These are phyloP conservation scores for Fraxinus nigra DNA, from an alignment of 305 asterid genomes.

Conservation along the genomic window DNA sequence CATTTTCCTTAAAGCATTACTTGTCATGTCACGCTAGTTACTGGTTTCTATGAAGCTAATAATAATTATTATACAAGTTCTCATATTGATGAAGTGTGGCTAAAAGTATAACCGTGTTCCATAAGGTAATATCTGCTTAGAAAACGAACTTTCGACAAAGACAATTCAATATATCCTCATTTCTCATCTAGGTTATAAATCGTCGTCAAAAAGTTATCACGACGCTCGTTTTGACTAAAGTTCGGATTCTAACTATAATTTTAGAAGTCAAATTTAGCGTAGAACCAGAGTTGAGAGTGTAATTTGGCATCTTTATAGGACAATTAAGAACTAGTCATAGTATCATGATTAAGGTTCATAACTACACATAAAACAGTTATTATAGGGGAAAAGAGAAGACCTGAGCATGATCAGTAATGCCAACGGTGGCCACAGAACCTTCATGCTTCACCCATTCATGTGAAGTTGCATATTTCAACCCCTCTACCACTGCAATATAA, in stretches of 20 bases:
- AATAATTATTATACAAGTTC: neutral
- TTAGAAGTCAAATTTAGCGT: neutral
- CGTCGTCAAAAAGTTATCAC: neutral
- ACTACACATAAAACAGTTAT: neutral
- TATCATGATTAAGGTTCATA: neutral
- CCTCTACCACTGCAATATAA: slow-evolving; percentile 61
- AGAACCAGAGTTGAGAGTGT: neutral
- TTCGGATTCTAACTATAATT: neutral
- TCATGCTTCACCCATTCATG: slow-evolving; percentile 99
- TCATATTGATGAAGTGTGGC: neutral
- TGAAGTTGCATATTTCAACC: slow-evolving; percentile 66
- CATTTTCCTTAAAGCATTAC: neutral
- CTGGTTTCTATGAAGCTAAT: neutral
- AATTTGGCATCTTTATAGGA: neutral
- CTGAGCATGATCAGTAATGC: slow-evolving; percentile 95
- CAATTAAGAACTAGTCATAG: neutral
- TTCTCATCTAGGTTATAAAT: neutral
- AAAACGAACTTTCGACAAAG: neutral
- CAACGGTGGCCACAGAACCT: slow-evolving; percentile 78
- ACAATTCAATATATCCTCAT: neutral
- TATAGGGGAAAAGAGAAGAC: slow-evolving; percentile 20
- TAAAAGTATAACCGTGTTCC: neutral
- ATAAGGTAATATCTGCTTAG: neutral
- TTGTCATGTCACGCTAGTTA: neutral
- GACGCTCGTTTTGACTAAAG: neutral